Base-by-base conservation (phyloP, 2,329 filamentous ascomycete genomes). In the Beauveria caledonica region DNA sequence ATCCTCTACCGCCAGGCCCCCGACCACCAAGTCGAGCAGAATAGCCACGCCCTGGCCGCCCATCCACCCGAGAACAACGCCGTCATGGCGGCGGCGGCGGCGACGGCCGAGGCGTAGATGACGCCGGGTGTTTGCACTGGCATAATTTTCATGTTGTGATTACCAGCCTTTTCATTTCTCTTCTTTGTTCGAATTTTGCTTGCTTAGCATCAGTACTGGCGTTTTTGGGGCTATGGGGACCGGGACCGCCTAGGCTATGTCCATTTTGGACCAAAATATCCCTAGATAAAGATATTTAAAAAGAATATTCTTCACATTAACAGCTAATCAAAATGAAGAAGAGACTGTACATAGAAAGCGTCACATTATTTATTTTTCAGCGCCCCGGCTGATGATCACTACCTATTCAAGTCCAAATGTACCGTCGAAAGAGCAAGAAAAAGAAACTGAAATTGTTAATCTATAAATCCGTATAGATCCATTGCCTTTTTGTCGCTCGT, bases 1-100 rank as follows among this genome's bases (percentile, higher is more conserved):
- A 92, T 97, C 62, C 86, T 99, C 57, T 97, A 89, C 78, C 87
- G 94, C 65, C 94, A 97, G 73, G 80, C 84, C 19, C 84, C 85
- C 7, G 84, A 87, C 64, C 76, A 81, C 3, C 68, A 69, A 36
- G 59, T 70, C 58, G 64, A 66, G 49, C 73, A 76, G 46, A 76
- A 73, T 64, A 74, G 70, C 52, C 76, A 76, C 56, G 67, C 70
- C 56, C 70, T 80, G 44, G 74, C 72, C 40, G 68, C 71, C 39
- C 63, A 74, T 10, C 73, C 75, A n/a, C 74, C 77, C 2, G 78
- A 80, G 65, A 77, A 74, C 64, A 77, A 76, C 67, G 71, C 79
- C 59, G 73, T 77, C 36, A 70, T 76, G 3, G 58, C 65, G 25
- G 53, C 27, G 50, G 68, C 62, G 61, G 70, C 62, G 67, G 60